Conservation (phyloP, 495 filamentous ascomycete species). For the Neurospora sp. region DNA sequence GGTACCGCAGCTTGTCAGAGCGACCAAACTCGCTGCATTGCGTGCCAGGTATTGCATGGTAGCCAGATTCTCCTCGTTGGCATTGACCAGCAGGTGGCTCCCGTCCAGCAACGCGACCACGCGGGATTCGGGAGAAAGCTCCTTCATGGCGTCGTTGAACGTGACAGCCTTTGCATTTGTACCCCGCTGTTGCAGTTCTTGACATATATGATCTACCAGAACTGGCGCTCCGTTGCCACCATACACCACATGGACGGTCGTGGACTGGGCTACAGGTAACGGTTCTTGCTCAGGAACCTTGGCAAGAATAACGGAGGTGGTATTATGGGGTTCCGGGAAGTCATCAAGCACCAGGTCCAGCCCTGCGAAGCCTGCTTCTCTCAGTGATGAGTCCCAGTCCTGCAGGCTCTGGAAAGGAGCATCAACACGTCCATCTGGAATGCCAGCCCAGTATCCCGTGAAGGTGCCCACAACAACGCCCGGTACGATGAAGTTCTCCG, state of each 20-base stretch:
- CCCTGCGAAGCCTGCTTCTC: conserved; percentile 34
- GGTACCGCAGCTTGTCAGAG: no score
- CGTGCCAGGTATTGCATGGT: background rate
- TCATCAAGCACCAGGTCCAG: conserved; percentile 25
- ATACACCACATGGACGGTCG: no score
- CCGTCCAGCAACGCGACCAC: background rate
- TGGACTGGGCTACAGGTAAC: no score
- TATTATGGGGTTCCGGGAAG: conserved; percentile 7
- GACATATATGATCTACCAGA: background rate
- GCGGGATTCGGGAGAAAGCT: no score
- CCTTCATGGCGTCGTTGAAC: no score
- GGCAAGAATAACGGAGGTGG: conserved; percentile 5
- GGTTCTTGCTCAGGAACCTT: background rate
- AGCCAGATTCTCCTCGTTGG: conserved; percentile 1
- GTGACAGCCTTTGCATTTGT: no score
- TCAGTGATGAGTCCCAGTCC: conserved; percentile 33
- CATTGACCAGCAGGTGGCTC: background rate
- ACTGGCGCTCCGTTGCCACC: background rate
- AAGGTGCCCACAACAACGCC: conserved; percentile 30
- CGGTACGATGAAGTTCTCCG: conserved; percentile 15
- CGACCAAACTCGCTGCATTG: background rate
- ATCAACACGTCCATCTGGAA: conserved; percentile 34
- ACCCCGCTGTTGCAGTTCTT: background rate
- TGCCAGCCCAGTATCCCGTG: conserved; percentile 8
- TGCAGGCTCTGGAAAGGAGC: conserved; percentile 11